Percentiles rank a stretch among this genome's conserved stretches.
Evolutionary conservation across 805 yeast genomes (phyloP).

Genomic region (Myxozyma neglecta): DNA sequence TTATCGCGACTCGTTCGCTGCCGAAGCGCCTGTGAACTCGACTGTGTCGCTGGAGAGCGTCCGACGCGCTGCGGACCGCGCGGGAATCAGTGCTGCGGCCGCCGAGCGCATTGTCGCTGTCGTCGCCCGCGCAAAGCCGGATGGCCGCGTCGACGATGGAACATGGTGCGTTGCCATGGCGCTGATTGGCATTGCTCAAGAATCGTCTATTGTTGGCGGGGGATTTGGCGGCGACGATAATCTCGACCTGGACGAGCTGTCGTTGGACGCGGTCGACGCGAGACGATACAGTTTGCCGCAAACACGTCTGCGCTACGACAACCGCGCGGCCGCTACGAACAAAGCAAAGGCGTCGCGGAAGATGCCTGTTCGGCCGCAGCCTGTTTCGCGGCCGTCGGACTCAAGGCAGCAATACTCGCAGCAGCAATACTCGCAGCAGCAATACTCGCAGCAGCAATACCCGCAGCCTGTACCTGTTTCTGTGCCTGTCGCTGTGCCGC

Average conservation of each 20-base stretch:
- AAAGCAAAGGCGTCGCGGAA: too few species aligned
- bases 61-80: slow-evolving; percentile 28
- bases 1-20: slow-evolving; percentile 30
- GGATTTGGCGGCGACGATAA: too few species aligned
- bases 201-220: not conserved
- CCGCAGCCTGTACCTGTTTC: slow-evolving; percentile 2
- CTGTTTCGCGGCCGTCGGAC: too few species aligned
- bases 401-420: too few species aligned
- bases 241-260: slow-evolving; percentile 36
- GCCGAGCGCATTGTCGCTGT: slow-evolving; percentile 21
- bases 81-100: slow-evolving; percentile 21
- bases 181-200: slow-evolving; percentile 40
- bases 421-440: too few species aligned
- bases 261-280: slow-evolving; percentile 36
- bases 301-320: not conserved
- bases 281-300: slow-evolving; percentile 23
- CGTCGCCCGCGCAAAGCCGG: slow-evolving; percentile 30
- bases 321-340: not conserved
- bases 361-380: too few species aligned
- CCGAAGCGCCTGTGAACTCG: slow-evolving; percentile 32
- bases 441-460: too few species aligned
- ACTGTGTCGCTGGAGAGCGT: slow-evolving; percentile 22
- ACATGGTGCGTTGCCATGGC: slow-evolving; percentile 41
- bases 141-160: slow-evolving; percentile 33
- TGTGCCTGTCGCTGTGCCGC: not conserved